A percentile compares a stretch with the other conserved stretches of the same genome.
Conservation (phyloP, 148 eudicot species). For the Vaccinium vitisidaea region DNA sequence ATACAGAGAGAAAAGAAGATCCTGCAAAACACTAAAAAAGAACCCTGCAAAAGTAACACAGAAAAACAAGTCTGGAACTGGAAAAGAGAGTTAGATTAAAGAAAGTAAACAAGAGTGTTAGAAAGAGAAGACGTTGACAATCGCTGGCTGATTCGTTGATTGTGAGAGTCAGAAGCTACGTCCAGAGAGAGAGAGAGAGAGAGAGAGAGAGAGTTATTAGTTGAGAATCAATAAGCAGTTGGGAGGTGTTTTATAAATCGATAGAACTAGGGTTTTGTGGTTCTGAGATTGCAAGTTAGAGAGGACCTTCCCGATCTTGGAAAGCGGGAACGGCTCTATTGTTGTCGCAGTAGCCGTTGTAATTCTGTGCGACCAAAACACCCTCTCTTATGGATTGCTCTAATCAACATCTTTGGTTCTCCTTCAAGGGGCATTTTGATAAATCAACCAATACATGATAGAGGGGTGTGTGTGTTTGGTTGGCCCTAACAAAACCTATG, state of each 20-base stretch:
- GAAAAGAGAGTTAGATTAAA: slow-evolving; percentile 21
- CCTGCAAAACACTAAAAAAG: background rate
- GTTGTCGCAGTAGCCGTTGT: slow-evolving; percentile 24
- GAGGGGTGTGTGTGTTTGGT: background rate
- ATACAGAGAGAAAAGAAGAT: background rate
- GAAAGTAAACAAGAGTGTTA: slow-evolving; percentile 4
- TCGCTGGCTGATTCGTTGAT: background rate
- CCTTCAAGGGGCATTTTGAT: background rate
- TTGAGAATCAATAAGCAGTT: background rate
- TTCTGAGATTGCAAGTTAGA: background rate
- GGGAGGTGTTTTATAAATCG: slow-evolving; percentile 1
- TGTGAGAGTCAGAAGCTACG: background rate
- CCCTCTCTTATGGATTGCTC: background rate
- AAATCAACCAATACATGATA: background rate
- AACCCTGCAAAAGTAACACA: slow-evolving; percentile 9
- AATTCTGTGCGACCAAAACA: slow-evolving; percentile 15
- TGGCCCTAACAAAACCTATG: background rate
- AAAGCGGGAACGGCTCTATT: slow-evolving; percentile 24
- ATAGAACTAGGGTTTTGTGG: slow-evolving; percentile 1
- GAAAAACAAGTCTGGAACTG: slow-evolving; percentile 27
- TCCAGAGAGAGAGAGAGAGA: background rate
- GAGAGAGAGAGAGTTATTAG: background rate
- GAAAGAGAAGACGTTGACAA: slow-evolving; percentile 4
- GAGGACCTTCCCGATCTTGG: background rate
- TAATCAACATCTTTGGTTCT: background rate